Evolutionary conservation across 176 grass and related monocot species (phyloP).

Genomic region (Phyllostachys edulis): DNA sequence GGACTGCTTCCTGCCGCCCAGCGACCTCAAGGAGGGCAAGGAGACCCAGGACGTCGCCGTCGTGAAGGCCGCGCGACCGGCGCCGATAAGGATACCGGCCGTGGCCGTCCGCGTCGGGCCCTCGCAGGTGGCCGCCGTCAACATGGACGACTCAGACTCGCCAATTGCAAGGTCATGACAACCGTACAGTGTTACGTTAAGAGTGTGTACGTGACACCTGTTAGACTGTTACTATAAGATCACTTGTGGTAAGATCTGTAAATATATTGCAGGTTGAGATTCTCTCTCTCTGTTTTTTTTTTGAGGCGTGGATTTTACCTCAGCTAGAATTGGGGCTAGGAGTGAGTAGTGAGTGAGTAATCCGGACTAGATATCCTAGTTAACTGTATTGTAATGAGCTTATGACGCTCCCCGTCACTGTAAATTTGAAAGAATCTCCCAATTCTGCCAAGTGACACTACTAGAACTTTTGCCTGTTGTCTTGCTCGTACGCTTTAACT

Average conservation of each 20-base stretch:
- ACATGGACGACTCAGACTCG: conserved; percentile 54
- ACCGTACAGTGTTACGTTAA: neutral
- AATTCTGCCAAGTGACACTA: neutral
- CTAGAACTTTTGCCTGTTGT: neutral
- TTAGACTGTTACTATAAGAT: conserved; percentile 17
- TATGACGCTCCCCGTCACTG: conserved; percentile 25
- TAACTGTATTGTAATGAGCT: conserved; percentile 41
- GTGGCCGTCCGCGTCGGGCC: conserved; percentile 52
- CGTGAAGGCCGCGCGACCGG: conserved; percentile 41
- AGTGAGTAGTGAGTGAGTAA: conserved; percentile 32
- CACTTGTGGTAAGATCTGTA: conserved; percentile 44
- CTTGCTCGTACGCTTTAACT: neutral
- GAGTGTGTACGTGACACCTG: conserved; percentile 7
- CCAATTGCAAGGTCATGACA: conserved; percentile 47
- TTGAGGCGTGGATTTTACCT: conserved; percentile 35
- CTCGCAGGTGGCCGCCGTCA: conserved; percentile 74
- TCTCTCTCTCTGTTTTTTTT: neutral
- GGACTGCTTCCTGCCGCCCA: conserved; percentile 93
- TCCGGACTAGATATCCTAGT: conserved; percentile 24
- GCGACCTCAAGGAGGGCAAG: conserved; percentile 72
- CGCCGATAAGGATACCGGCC: conserved; percentile 50
- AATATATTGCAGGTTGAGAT: conserved; percentile 54
- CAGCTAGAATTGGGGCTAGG: conserved; percentile 31
- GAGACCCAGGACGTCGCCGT: conserved; percentile 21
- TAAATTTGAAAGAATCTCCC: conserved; percentile 28